Conservation (phyloP, 164 flowering plant genomes). For the Vitis vinifera region DNA sequence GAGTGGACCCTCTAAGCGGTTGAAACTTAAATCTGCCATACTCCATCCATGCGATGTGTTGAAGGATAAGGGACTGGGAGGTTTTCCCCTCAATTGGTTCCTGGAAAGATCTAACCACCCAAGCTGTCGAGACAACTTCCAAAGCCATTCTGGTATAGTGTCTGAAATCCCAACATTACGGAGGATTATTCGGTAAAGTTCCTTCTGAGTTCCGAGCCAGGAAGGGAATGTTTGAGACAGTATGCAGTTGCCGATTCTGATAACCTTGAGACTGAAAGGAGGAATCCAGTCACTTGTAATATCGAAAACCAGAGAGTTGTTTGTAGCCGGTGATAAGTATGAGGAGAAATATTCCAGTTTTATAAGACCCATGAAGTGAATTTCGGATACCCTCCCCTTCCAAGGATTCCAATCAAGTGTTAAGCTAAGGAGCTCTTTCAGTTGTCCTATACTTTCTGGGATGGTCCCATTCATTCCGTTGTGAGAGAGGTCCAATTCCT, state of each 20-base stretch:
- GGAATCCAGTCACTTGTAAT: slow-evolving; percentile 20
- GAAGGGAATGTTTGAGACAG: slow-evolving; percentile 19
- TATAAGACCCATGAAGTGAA: slow-evolving; percentile 10
- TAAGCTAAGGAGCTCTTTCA: slow-evolving; percentile 7
- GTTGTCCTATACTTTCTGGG: slow-evolving; percentile 18
- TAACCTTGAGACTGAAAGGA: slow-evolving; percentile 18
- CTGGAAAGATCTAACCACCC: slow-evolving; percentile 10
- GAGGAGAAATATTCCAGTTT: not conserved
- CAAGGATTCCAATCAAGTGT: slow-evolving; percentile 11
- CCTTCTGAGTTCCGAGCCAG: slow-evolving; percentile 29
- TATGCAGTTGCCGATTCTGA: slow-evolving; percentile 8
- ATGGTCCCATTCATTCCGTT: slow-evolving; percentile 23
- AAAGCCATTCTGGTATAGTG: slow-evolving; percentile 22
- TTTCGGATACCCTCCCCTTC: slow-evolving; percentile 8
- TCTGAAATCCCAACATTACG: slow-evolving; percentile 18
- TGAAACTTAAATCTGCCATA: slow-evolving; percentile 17
- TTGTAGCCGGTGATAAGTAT: not conserved
- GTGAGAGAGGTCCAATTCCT: not conserved
- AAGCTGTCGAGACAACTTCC: slow-evolving; percentile 2
- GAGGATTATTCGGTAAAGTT: slow-evolving; percentile 3
- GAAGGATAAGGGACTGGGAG: slow-evolving; percentile 4
- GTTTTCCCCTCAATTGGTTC: slow-evolving; percentile 20
- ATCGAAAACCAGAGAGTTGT: slow-evolving; percentile 12
- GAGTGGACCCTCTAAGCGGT: slow-evolving; percentile 16
- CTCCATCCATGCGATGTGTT: not conserved